Evolutionary conservation across 768 basidiomycete species (phyloP).

Genomic region (Suillus spraguei): DNA sequence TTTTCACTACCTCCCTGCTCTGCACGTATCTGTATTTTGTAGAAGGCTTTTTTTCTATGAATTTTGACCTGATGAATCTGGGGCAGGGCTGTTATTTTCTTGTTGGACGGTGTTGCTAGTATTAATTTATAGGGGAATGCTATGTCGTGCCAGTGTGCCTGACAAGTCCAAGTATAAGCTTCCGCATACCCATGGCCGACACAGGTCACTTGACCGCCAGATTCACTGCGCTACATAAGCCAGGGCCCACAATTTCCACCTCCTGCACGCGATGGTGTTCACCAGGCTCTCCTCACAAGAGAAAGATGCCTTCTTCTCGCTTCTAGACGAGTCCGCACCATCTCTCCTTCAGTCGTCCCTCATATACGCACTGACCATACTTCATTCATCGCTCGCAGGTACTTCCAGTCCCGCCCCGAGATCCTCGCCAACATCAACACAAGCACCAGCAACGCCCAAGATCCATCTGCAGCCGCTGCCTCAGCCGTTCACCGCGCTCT

Average conservation of each 20-base stretch:
- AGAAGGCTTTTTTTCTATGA: constrained; percentile 21
- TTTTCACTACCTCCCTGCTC: constrained; percentile 8
- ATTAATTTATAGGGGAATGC: constrained; percentile 2
- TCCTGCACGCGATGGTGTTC: constrained; percentile 61
- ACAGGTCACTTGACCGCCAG: neutral
- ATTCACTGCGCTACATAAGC: neutral
- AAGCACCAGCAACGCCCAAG: constrained; percentile 11
- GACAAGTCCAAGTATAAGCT: neutral
- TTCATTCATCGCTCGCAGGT: constrained; percentile 44
- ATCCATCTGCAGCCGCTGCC: constrained; percentile 32
- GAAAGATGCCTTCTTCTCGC: constrained; percentile 80
- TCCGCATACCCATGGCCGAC: neutral
- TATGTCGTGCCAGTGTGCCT: neutral
- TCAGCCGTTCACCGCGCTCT: constrained; percentile 50
- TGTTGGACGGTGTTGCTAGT: neutral
- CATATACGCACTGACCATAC: neutral
- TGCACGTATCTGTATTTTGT: constrained; percentile 33
- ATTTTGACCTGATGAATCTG: neutral
- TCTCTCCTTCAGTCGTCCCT: neutral
- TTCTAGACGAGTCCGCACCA: constrained; percentile 70
- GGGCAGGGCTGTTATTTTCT: neutral
- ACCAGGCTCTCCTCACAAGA: constrained; percentile 64
- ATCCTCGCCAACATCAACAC: constrained; percentile 40
- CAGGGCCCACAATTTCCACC: neutral
- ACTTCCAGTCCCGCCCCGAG: constrained; percentile 74